These are phyloP conservation scores for Saksenaea oblongispora DNA, from an alignment of 371 early-diverging fungal genomes.

Conservation along the genomic window DNA sequence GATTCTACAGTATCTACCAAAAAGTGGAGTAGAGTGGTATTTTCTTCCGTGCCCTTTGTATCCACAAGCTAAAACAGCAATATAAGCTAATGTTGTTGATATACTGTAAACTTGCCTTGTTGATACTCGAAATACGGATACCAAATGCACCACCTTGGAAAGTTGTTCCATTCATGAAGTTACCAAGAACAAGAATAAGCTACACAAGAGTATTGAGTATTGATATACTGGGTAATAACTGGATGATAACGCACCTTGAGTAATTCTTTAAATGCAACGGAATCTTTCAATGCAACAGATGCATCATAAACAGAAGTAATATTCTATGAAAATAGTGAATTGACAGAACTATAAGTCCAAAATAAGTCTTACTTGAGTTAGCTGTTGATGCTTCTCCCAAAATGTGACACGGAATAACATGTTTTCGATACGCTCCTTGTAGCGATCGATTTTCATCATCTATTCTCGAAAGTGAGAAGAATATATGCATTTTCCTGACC, in stretches of 20 bases:
- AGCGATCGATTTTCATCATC: conserved; percentile 83
- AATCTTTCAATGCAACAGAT: conserved; percentile 54
- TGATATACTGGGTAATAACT: neutral
- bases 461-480: conserved; percentile 8
- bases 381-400: conserved; percentile 67
- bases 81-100: too few species aligned
- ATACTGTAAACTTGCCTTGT: conserved; percentile 57
- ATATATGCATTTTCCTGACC: neutral
- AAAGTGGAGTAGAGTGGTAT: conserved; percentile 79
- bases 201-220: conserved; percentile 42
- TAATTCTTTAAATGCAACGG: conserved; percentile 51
- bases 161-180: conserved; percentile 88
- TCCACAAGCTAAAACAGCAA: conserved; percentile 67
- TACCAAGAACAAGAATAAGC: conserved; percentile 85
- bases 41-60: conserved; percentile 75
- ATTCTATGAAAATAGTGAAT: conserved; percentile 30
- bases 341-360: neutral
- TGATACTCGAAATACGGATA: conserved; percentile 84
- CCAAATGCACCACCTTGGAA: conserved; percentile 92
- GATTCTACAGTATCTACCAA: conserved; percentile 70
- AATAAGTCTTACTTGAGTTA: conserved; percentile 56
- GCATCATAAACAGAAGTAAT: conserved; percentile 55
- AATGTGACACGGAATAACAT: conserved; percentile 81
- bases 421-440: conserved; percentile 75
- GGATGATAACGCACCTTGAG: conserved; percentile 45